These are phyloP conservation scores for Casuarina glauca DNA, from an alignment of 306 rosid genomes.

Conservation along the genomic window DNA sequence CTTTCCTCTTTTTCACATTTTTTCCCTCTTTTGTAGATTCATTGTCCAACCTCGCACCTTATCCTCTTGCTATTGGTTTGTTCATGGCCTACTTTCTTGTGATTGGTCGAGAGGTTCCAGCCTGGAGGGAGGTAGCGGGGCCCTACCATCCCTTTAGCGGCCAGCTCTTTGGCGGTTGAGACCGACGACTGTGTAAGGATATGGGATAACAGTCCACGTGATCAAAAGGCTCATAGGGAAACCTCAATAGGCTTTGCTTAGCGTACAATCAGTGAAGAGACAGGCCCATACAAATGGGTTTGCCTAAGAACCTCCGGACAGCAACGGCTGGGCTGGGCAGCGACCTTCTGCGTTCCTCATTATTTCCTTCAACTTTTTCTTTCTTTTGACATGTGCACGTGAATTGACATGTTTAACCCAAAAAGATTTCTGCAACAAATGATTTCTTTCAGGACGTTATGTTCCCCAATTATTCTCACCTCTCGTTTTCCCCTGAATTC, in stretches of 20 bases:
- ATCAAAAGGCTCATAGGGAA: background rate
- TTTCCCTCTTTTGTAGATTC: background rate
- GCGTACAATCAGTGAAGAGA: background rate
- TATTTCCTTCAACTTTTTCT: too few relatives aligned
- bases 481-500: too few relatives aligned
- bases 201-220: slow-evolving; percentile 10
- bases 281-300: background rate
- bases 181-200: background rate
- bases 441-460: too few relatives aligned
- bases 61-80: slow-evolving; percentile 37
- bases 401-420: too few relatives aligned
- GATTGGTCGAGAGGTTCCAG: slow-evolving; percentile 22
- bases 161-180: slow-evolving; percentile 8
- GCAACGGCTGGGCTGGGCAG: background rate
- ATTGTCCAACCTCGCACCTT: slow-evolving; percentile 34
- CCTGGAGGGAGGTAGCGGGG: slow-evolving; percentile 7
- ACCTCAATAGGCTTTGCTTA: background rate
- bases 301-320: background rate
- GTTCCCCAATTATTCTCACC: too few relatives aligned
- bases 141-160: background rate
- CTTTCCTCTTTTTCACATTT: background rate
- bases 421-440: too few relatives aligned
- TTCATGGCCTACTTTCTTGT: slow-evolving; percentile 12
- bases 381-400: too few relatives aligned
- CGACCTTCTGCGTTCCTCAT: background rate